A percentile compares a stretch with the other conserved stretches of the same genome.
Conservation (phyloP, 352 stramenopile species). For the Peronospora farinosa region DNA sequence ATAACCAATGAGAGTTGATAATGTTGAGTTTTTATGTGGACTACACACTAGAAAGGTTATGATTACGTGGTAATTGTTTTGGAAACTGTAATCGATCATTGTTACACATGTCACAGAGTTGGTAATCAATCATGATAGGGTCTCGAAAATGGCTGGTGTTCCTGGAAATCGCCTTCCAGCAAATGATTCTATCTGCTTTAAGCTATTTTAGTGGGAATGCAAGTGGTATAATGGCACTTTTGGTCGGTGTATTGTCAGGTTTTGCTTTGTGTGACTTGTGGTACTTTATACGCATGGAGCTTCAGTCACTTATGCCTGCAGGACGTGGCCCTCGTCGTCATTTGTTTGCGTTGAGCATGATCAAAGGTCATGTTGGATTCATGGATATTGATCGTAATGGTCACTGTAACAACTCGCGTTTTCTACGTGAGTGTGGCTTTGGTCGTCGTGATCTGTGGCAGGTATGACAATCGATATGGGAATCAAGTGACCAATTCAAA, state of each 20-base stretch:
- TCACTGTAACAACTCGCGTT: conserved; percentile 83
- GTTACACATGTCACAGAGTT: too few species aligned
- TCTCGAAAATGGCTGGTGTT: conserved; percentile 43
- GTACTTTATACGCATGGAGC: conserved; percentile 69
- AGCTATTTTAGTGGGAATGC: conserved; percentile 22
- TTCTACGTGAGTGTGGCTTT: conserved; percentile 80
- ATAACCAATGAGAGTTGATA: conserved; percentile 15
- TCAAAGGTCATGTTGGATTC: conserved; percentile 42
- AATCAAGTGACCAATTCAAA: background rate
- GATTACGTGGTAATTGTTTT: background rate
- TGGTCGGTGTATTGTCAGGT: conserved; percentile 37
- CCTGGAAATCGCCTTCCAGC: conserved; percentile 42
- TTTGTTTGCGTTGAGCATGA: conserved; percentile 49
- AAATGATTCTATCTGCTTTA: conserved; percentile 29
- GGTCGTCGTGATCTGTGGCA: conserved; percentile 75
- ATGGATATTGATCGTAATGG: conserved; percentile 81
- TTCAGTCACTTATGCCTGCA: conserved; percentile 22
- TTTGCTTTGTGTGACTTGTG: conserved; percentile 71
- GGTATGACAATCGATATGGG: conserved; percentile 28
- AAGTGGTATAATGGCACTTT: conserved; percentile 21
- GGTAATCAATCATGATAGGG: conserved; percentile 16
- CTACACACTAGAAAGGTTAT: too few species aligned
- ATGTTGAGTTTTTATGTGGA: too few species aligned
- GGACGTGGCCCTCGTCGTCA: conserved; percentile 24
- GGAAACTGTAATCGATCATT: too few species aligned